Evolutionary conservation across 2,329 filamentous ascomycete genomes (phyloP), one percentile per base, ranked within the genome.

Genomic region (Geoglossum cookeanum): DNA sequence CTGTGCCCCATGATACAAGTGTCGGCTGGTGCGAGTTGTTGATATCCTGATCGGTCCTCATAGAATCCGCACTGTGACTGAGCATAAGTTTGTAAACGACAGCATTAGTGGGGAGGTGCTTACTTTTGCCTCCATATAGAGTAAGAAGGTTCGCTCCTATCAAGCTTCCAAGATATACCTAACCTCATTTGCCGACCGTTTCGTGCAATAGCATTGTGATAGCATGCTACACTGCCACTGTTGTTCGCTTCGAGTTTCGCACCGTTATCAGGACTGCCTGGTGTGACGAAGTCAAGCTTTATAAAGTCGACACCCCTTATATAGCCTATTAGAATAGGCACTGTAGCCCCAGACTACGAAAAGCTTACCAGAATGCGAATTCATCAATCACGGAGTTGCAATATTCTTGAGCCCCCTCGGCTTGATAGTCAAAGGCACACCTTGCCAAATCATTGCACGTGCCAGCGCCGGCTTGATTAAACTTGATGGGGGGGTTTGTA

Each of bases 271-370:
- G 62, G 63, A 48, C 61, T 63, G 1, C 64, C 65, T 1, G 65
- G 65, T 3, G 64, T 66, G 2, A 66, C 54, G 47, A 58, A 66
- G 53, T 66, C 65, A 2, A 66, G 59, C 52, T 66, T 66, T 48
- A 66, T 63, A 37, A 66, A 58, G 29, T 65, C 64, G 6, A 66
- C 62, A 7, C 63, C 65, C 63, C 65, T 47, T 5, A n/a, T 6
- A 47, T 47, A n/a, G n/a, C n/a, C 44, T 5, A n/a, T 47, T n/a
- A 47, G 44, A 47, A 15, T 5, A 6, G 44, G 15, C n/a, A 5
- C 15, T 15, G 6, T 6, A 47, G 44, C 13, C n/a, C 44, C 13
- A 47, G 44, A 47, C 4, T n/a, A 27, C 6, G 5, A n/a, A n/a
- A 6, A n/a, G 22, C 44, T 47, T 15, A 47, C 44, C 13, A 63